A percentile compares a stretch with the other conserved stretches of the same genome.
These are phyloP conservation scores for Xylaria polymorpha DNA, from an alignment of 2,329 filamentous ascomycete species.

Conservation along the genomic window DNA sequence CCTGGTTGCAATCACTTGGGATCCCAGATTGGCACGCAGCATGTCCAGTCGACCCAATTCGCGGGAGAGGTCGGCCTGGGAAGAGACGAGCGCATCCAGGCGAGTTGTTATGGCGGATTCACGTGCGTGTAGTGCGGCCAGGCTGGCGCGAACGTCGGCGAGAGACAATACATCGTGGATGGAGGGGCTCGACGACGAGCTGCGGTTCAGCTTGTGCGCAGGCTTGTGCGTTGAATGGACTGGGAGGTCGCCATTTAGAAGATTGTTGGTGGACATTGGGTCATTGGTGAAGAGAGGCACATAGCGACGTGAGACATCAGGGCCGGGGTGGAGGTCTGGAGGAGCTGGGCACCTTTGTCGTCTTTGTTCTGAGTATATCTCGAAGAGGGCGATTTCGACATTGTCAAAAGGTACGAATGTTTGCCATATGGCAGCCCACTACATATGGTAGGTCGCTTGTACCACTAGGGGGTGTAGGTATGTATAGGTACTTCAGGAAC, in stretches of 20 bases:
- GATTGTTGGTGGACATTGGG: slow-evolving; percentile 52
- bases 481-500: neutral
- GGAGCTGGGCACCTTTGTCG: neutral
- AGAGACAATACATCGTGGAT: slow-evolving; percentile 79
- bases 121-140: slow-evolving; percentile 78
- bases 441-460: neutral
- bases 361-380: slow-evolving; percentile 23
- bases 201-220: slow-evolving; percentile 46
- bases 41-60: slow-evolving; percentile 90
- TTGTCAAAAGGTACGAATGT: slow-evolving; percentile 23
- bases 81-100: slow-evolving; percentile 80
- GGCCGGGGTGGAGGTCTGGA: slow-evolving; percentile 38
- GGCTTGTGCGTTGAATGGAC: slow-evolving; percentile 42
- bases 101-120: slow-evolving; percentile 79
- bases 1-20: slow-evolving; percentile 85
- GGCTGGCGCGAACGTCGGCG: slow-evolving; percentile 81
- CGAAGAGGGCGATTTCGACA: slow-evolving; percentile 28
- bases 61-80: slow-evolving; percentile 86
- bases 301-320: slow-evolving; percentile 49
- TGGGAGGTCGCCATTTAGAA: slow-evolving; percentile 51
- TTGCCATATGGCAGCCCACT: slow-evolving; percentile 5
- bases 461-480: neutral
- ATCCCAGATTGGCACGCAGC: slow-evolving; percentile 85
- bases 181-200: slow-evolving; percentile 45
- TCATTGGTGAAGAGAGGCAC: slow-evolving; percentile 47